Conservation (phyloP, 2,329 filamentous ascomycete genomes). For the Decorospora gaudefroyi region DNA sequence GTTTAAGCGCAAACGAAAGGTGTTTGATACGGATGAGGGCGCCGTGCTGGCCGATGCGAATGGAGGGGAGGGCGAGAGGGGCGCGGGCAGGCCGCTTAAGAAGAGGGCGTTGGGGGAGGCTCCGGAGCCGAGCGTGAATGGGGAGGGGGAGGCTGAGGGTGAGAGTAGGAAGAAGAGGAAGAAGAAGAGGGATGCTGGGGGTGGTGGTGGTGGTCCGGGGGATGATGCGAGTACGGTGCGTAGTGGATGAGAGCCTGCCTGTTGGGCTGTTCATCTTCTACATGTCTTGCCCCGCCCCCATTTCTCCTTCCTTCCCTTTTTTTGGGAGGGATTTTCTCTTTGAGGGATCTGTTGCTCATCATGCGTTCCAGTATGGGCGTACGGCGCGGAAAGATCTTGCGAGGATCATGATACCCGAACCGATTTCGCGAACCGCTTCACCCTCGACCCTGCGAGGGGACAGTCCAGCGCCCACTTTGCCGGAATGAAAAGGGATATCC, state of each 20-base stretch:
- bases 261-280: neutral
- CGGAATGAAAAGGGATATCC: no score
- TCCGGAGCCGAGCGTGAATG: slow-evolving; percentile 6
- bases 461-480: no score
- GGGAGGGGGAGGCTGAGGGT: slow-evolving; percentile 9
- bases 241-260: slow-evolving; percentile 20
- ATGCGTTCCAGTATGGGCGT: no score
- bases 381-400: no score
- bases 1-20: slow-evolving; percentile 80
- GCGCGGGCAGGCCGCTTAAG: slow-evolving; percentile 12
- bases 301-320: no score
- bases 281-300: neutral
- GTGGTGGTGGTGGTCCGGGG: slow-evolving; percentile 23
- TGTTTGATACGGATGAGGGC: slow-evolving; percentile 69
- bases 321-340: no score
- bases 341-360: no score
- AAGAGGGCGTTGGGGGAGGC: neutral
- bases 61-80: slow-evolving; percentile 15
- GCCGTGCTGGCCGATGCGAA: slow-evolving; percentile 55
- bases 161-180: slow-evolving; percentile 26
- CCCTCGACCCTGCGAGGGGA: no score
- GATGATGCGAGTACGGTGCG: slow-evolving; percentile 30
- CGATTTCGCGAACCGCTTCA: no score
- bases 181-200: slow-evolving; percentile 19
- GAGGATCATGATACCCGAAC: no score